Evolutionary conservation across 768 basidiomycete genomes (phyloP), one percentile per base, ranked within the genome.

Genomic region (Calocybe gangraenosa): DNA sequence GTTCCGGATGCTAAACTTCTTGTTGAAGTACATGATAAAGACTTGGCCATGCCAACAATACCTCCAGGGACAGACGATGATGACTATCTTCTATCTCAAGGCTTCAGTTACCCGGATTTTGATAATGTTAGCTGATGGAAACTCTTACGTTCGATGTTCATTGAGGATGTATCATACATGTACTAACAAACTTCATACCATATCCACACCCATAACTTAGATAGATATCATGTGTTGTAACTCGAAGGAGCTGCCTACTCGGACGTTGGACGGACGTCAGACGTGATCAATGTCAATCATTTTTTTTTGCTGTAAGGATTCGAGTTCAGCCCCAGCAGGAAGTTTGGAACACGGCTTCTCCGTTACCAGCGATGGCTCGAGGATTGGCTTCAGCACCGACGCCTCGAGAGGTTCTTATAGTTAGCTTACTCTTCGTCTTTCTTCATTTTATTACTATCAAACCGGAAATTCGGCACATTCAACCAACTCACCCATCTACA

Each of bases 391-490:
- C 61, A 40, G 57, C 71, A 28, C 82, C 82, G 9, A 81, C 82
- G 10, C 65, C 65, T 50, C 74, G 84, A 40, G 83, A 86, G 55
- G 55, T 73, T 31, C 36, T 75, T 48, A 59, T 87, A 46, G 66
- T 83, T 43, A 58, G 68, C 37, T 52, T 73, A 39, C 62, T 86
- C 3, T 66, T 82, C 40, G 28, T 74, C 42, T 52, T 71, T 13
- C 57, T 82, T 37, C 61, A 77, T 37, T 68, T 77, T n/a, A 52
- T 79, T n/a, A 63, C 75, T 34, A 34, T 32, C 40, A 49, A 43
- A 37, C 37, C 48, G 25, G 40, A 40, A 25, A 25, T 49, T 11
- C 36, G 48, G 25, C 28, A 38, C 37, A 44, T 55, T 18, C 49
- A 38, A 38, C 25, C 42, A 42, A 36, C 49, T 25, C 43, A 48